phyloP scores from a whole-genome alignment of 129 eudicot genomes.

The Escallonia rubra region DNA sequence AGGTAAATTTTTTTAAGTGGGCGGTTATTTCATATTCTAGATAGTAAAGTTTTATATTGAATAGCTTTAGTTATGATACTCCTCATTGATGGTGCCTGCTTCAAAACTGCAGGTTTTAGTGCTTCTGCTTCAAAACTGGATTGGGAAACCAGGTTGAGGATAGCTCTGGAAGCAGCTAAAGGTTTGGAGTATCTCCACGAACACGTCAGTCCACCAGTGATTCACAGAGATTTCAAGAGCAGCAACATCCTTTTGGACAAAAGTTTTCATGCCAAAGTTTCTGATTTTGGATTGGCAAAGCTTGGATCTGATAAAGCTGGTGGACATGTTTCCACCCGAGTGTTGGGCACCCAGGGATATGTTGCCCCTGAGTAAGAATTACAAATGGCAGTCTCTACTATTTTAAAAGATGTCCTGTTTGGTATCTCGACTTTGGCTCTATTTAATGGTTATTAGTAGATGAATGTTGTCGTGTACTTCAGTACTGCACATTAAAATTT shows the following conservation, averaged over 20 bases:
- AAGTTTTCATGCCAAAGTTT: slow-evolving; percentile 82
- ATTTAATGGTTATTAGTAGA: background rate
- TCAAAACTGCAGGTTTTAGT: slow-evolving; percentile 42
- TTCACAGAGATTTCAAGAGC: slow-evolving; percentile 91
- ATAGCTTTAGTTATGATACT: no score
- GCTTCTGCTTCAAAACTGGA: slow-evolving; percentile 53
- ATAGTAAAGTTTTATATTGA: no score
- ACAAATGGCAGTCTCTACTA: background rate
- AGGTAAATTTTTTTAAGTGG: no score
- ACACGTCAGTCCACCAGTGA: slow-evolving; percentile 78
- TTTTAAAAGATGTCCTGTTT: background rate
- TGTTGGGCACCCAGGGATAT: slow-evolving; percentile 50
- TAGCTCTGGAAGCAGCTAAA: slow-evolving; percentile 96
- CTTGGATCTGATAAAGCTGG: slow-evolving; percentile 66
- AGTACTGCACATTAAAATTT: background rate
- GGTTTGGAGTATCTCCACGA: slow-evolving; percentile 97
- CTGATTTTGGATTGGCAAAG: slow-evolving; percentile 93
- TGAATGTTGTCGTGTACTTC: background rate
- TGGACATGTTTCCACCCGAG: slow-evolving; percentile 47
- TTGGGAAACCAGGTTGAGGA: slow-evolving; percentile 80
- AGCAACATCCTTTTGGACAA: slow-evolving; percentile 89
- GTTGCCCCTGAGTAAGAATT: slow-evolving; percentile 81
- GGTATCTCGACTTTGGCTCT: no score
- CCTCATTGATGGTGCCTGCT: background rate
- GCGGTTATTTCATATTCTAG: no score